phyloP scores from a whole-genome alignment of 257 asterid genomes.

The Lycium barbarum region DNA sequence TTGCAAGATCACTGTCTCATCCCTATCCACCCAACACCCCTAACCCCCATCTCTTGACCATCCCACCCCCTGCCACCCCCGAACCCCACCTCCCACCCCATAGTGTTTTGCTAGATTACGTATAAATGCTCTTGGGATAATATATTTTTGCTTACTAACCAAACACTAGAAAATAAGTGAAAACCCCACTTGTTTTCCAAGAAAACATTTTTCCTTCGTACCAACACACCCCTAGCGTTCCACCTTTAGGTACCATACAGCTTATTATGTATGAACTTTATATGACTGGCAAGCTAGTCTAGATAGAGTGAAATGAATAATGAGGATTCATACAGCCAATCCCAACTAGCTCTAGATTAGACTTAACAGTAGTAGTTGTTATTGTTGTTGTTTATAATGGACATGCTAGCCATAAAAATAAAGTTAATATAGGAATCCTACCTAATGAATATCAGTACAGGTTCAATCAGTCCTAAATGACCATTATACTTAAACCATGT shows the following conservation, averaged over 20 bases:
- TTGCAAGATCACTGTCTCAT: too few relatives aligned
- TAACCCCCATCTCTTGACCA: too few relatives aligned
- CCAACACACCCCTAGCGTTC: too few relatives aligned
- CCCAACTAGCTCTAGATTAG: slow-evolving; percentile 4
- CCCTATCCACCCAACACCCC: too few relatives aligned
- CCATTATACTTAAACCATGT: background rate
- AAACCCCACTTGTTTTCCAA: too few relatives aligned
- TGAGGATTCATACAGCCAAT: background rate
- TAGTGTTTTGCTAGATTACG: too few relatives aligned
- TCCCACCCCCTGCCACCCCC: too few relatives aligned
- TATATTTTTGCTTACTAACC: too few relatives aligned
- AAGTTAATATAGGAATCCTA: background rate
- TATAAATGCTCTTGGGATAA: too few relatives aligned
- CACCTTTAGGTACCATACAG: background rate
- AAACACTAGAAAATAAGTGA: too few relatives aligned
- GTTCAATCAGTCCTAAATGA: background rate
- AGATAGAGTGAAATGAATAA: background rate
- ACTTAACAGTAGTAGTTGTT: background rate
- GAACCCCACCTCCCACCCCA: too few relatives aligned
- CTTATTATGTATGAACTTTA: background rate
- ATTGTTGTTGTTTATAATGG: background rate
- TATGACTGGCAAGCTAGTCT: slow-evolving; percentile 3
- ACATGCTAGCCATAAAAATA: background rate
- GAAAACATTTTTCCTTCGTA: too few relatives aligned
- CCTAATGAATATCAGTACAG: background rate